A percentile compares a stretch with the other conserved stretches of the same genome.
Evolutionary conservation across 2,329 filamentous ascomycete genomes (phyloP).

Genomic region (Drechslera avenae): DNA sequence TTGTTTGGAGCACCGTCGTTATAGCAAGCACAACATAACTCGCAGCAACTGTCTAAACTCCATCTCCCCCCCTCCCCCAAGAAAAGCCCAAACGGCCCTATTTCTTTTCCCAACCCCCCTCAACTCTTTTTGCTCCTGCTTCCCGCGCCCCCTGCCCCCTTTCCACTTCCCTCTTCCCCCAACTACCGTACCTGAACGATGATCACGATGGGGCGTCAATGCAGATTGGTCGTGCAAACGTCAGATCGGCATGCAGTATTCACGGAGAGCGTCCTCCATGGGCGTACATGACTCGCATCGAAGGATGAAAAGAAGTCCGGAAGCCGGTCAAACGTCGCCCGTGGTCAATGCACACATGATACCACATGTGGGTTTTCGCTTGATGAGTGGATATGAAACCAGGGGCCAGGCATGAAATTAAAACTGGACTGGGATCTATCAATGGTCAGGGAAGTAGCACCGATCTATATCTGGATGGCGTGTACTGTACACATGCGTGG

Average conservation of each 20-base stretch:
- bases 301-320: not conserved
- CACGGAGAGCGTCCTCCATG: not conserved
- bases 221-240: not conserved
- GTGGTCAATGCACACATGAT: too few species aligned
- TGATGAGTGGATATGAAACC: constrained; percentile 6
- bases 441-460: too few species aligned
- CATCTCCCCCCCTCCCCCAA: too few species aligned
- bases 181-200: not conserved
- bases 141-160: not conserved
- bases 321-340: not conserved
- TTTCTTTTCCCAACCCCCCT: not conserved
- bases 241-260: not conserved
- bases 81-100: not conserved
- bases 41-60: not conserved
- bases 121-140: not conserved
- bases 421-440: not conserved
- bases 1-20: too few species aligned
- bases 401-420: constrained; percentile 4
- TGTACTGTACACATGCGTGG: too few species aligned
- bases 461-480: too few species aligned
- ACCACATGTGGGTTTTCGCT: constrained; percentile 1
- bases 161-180: not conserved
- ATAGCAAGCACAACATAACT: too few species aligned
- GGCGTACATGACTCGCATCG: not conserved
- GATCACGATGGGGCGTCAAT: not conserved